Conservation (phyloP, 805 yeast genomes). For the Tetrapisispora iriomotensis region DNA sequence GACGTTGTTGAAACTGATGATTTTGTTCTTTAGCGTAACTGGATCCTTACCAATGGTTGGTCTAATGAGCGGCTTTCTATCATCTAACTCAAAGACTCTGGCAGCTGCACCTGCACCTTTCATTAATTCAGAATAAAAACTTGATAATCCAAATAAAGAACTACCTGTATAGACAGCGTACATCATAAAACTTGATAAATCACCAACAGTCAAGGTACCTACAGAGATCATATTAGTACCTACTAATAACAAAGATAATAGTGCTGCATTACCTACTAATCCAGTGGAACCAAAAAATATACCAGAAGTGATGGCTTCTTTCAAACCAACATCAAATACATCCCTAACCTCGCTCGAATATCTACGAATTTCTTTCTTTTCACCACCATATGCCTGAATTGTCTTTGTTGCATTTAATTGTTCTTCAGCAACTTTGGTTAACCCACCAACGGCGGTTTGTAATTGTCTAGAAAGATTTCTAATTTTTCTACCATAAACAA, state of each 20-base stretch:
- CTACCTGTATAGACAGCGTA: slow-evolving; percentile 89
- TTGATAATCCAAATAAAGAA: slow-evolving; percentile 85
- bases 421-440: slow-evolving; percentile 88
- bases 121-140: slow-evolving; percentile 89
- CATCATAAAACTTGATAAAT: slow-evolving; percentile 86
- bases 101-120: slow-evolving; percentile 96
- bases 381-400: slow-evolving; percentile 86
- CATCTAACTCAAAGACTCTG: slow-evolving; percentile 78
- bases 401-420: slow-evolving; percentile 77
- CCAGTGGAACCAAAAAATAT: slow-evolving; percentile 71
- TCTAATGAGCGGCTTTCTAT: slow-evolving; percentile 61
- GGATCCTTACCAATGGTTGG: slow-evolving; percentile 50
- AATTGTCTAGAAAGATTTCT: slow-evolving; percentile 63
- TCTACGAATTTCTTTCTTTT: slow-evolving; percentile 61
- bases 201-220: slow-evolving; percentile 78
- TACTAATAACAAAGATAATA: slow-evolving; percentile 64
- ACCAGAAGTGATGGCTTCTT: slow-evolving; percentile 74
- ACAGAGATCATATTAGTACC: slow-evolving; percentile 75
- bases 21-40: slow-evolving; percentile 21
- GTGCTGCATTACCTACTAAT: slow-evolving; percentile 70
- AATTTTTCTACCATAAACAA: slow-evolving; percentile 72
- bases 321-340: slow-evolving; percentile 57
- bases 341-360: slow-evolving; percentile 63
- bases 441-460: slow-evolving; percentile 74
- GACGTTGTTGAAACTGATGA: slow-evolving; percentile 52